A percentile compares a stretch with the other conserved stretches of the same genome.
These are phyloP conservation scores for Colletotrichum nymphaeae DNA, from an alignment of 2,329 filamentous ascomycete genomes.

Conservation along the genomic window DNA sequence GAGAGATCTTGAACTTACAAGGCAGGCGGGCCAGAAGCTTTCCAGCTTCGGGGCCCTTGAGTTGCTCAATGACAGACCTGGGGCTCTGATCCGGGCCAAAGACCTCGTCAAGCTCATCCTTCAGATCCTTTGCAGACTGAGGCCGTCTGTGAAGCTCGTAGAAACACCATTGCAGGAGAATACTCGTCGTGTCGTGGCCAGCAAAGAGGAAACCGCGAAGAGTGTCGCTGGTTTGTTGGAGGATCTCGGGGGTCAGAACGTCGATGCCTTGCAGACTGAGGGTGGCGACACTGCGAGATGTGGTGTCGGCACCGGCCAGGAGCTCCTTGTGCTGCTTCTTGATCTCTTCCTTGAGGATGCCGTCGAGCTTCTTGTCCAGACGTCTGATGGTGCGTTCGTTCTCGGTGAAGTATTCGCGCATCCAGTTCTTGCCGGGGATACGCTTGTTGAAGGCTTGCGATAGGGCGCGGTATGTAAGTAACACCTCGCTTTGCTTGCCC, in stretches of 20 bases:
- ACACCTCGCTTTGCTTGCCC: constrained; percentile 40
- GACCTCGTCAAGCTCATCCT: constrained; percentile 48
- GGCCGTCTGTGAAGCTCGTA: constrained; percentile 50
- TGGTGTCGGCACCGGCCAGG: constrained; percentile 9
- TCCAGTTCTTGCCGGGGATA: constrained; percentile 39
- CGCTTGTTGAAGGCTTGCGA: constrained; percentile 35
- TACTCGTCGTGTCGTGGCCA: constrained; percentile 53
- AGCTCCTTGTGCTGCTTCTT: constrained; percentile 26
- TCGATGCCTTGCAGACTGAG: constrained; percentile 45
- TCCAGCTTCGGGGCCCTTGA: constrained; percentile 41
- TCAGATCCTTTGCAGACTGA: constrained; percentile 40
- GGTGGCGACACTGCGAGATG: constrained; percentile 43
- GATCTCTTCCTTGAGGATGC: constrained; percentile 38
- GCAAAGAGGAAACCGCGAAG: constrained; percentile 53
- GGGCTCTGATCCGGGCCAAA: constrained; percentile 43
- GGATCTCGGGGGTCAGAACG: constrained; percentile 40
- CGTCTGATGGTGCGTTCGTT: constrained; percentile 41
- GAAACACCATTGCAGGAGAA: constrained; percentile 48
- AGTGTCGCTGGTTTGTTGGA: constrained; percentile 47
- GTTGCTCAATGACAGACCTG: constrained; percentile 40
- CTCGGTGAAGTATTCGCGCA: constrained; percentile 37
- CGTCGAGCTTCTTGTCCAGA: constrained; percentile 39
- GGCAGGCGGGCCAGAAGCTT: constrained; percentile 46
- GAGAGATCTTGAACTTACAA: constrained; percentile 27
- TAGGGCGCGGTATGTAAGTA: constrained; percentile 34